Percentiles rank a stretch among this genome's conserved stretches.
phyloP scores from a whole-genome alignment of 1,284 basidiomycete species.

The Melampsora occidentalis region DNA sequence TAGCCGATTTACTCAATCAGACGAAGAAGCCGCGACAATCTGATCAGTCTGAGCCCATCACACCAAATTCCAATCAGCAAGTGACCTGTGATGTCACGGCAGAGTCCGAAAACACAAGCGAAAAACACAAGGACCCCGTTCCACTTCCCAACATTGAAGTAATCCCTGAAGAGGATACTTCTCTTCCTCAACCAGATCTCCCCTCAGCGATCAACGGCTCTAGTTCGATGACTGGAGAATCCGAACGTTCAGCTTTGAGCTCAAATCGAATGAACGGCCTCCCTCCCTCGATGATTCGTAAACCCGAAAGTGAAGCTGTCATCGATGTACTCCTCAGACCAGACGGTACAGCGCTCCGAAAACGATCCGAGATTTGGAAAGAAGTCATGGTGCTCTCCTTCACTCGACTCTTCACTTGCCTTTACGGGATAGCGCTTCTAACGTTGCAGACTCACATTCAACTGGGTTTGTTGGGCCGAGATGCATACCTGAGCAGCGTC shows the following conservation, averaged over 20 bases:
- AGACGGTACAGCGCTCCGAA: slow-evolving; percentile 14
- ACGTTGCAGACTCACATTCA: slow-evolving; percentile 77
- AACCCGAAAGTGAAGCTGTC: slow-evolving; percentile 7
- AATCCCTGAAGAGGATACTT: no score
- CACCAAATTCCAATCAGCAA: slow-evolving; percentile 60
- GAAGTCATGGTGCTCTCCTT: slow-evolving; percentile 59
- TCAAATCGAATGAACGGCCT: not conserved
- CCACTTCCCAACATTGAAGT: no score
- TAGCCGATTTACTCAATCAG: slow-evolving; percentile 55
- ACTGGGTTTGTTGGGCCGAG: slow-evolving; percentile 75
- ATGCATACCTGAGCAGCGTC: slow-evolving; percentile 72
- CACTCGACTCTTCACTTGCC: slow-evolving; percentile 75
- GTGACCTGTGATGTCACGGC: no score
- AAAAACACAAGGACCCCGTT: no score
- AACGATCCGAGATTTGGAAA: slow-evolving; percentile 30
- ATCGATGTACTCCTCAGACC: slow-evolving; percentile 15
- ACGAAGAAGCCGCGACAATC: slow-evolving; percentile 3
- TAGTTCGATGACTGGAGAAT: slow-evolving; percentile 13
- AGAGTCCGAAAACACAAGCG: no score
- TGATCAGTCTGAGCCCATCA: not conserved
- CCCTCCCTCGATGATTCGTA: not conserved
- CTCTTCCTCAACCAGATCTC: no score
- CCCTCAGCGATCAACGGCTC: no score
- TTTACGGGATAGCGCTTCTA: slow-evolving; percentile 77
- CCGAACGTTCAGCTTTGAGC: slow-evolving; percentile 7